Conservation (phyloP, 148 eudicot species). For the Rhododendron simsii region DNA sequence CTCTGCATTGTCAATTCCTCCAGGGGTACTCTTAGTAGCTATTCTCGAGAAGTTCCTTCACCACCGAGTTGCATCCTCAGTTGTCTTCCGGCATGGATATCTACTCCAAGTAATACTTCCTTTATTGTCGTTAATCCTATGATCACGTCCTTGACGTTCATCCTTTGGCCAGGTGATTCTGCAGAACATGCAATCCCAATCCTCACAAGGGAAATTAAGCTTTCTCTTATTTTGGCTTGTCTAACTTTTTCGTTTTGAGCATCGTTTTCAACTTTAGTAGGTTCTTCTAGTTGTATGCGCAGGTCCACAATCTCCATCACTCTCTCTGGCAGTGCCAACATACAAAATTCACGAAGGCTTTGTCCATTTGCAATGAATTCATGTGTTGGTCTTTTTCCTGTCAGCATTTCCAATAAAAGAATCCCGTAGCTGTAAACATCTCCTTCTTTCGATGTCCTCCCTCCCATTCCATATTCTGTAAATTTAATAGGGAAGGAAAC, state of each 20-base stretch:
- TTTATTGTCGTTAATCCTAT: neutral
- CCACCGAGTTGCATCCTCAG: neutral
- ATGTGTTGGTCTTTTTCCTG: neutral
- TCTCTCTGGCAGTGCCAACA: neutral
- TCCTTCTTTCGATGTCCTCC: neutral
- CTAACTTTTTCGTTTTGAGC: neutral
- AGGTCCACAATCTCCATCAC: neutral
- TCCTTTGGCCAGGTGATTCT: neutral
- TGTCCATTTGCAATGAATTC: neutral
- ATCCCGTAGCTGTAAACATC: neutral
- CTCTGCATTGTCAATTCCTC: neutral
- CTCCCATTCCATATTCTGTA: neutral
- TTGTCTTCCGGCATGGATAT: neutral
- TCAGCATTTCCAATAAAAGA: neutral
- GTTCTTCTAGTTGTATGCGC: neutral
- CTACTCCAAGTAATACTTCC: neutral
- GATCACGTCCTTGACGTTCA: neutral
- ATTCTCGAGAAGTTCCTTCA: neutral
- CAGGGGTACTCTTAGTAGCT: neutral
- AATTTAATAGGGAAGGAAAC: neutral
- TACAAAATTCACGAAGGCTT: neutral
- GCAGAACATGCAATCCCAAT: conserved; percentile 6
- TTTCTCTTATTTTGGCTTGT: neutral
- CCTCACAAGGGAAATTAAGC: neutral
- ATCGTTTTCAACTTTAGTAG: too few species aligned